Percentiles rank a stretch among this genome's conserved stretches.
Conservation (phyloP, 2,329 filamentous ascomycete species). For the Colletotrichum sp. region DNA sequence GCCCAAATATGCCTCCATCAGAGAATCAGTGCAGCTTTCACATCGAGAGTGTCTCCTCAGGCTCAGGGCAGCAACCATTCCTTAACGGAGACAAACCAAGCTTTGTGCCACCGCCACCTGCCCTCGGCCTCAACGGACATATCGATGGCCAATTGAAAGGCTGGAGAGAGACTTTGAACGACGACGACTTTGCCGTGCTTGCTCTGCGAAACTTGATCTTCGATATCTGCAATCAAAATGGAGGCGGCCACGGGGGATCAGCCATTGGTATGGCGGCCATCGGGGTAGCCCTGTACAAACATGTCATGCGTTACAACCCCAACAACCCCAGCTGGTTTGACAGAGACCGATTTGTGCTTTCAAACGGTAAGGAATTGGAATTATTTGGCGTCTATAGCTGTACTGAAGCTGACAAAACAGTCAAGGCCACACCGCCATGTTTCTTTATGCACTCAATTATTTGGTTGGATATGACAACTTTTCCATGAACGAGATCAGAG, state of each 20-base stretch:
- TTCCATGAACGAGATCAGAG: conserved; percentile 58
- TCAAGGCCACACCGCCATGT: conserved; percentile 51
- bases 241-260: conserved; percentile 57
- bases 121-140: background rate
- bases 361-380: conserved; percentile 45
- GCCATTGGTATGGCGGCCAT: conserved; percentile 41
- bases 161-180: background rate
- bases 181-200: background rate
- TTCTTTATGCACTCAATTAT: conserved; percentile 55
- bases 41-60: background rate
- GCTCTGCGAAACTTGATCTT: background rate
- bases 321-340: conserved; percentile 58
- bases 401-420: background rate
- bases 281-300: conserved; percentile 56
- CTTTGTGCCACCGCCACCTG: background rate
- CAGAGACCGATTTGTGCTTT: conserved; percentile 63
- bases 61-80: background rate
- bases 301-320: conserved; percentile 63
- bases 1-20: background rate
- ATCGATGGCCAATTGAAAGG: background rate
- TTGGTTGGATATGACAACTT: conserved; percentile 53
- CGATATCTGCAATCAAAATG: conserved; percentile 64
- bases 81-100: background rate
- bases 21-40: background rate
- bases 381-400: background rate